Conservation (phyloP, 164 flowering plant species). For the Macadamia integrifolia region DNA sequence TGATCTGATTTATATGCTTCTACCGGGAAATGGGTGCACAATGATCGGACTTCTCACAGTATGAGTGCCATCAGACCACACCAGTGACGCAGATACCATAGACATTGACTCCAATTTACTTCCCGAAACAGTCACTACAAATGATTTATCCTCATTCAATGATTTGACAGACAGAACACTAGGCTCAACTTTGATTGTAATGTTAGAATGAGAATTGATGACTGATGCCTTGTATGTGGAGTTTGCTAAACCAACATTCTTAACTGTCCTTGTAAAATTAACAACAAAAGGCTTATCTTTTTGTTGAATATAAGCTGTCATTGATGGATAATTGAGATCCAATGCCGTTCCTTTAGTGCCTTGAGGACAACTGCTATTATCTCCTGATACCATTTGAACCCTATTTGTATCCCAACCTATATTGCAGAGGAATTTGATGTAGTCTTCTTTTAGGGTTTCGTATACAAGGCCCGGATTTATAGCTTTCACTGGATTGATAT, state of each 20-base stretch:
- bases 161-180: slow-evolving; percentile 18
- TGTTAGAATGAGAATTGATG: background rate
- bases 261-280: slow-evolving; percentile 19
- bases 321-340: too few species aligned
- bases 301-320: too few species aligned
- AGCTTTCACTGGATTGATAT: slow-evolving; percentile 29
- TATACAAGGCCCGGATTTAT: slow-evolving; percentile 1
- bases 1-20: too few species aligned
- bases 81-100: slow-evolving; percentile 9
- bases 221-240: slow-evolving; percentile 22
- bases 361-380: background rate
- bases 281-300: too few species aligned
- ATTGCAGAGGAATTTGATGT: slow-evolving; percentile 22
- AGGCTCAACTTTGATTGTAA: slow-evolving; percentile 20
- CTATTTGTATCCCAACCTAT: slow-evolving; percentile 4
- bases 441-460: slow-evolving; percentile 18
- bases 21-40: too few species aligned
- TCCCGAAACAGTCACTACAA: slow-evolving; percentile 18
- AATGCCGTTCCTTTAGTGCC: background rate
- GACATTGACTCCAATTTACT: background rate
- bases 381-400: slow-evolving; percentile 13
- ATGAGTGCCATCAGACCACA: slow-evolving; percentile 27
- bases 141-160: background rate
- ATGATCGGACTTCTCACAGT: too few species aligned
- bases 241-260: slow-evolving; percentile 30